phyloP scores from a whole-genome alignment of 352 stramenopile species.

The Phytophthora sansomeana region DNA sequence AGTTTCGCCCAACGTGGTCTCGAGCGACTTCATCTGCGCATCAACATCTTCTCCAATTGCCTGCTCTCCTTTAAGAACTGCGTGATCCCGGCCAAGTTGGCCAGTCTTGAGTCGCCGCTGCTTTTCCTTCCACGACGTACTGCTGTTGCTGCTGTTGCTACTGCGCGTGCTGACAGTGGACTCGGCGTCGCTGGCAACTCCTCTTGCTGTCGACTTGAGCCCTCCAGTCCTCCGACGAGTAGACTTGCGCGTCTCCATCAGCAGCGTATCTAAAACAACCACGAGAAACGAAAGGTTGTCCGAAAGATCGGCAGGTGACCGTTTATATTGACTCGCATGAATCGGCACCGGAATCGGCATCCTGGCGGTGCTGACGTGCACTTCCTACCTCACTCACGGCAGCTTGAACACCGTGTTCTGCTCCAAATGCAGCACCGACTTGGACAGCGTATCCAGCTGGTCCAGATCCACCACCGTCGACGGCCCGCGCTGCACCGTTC shows the following conservation, averaged over 20 bases:
- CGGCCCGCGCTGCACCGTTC: conserved; percentile 25
- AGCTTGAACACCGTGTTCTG: conserved; percentile 75
- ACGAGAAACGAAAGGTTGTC: conserved; percentile 26
- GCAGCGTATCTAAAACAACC: conserved; percentile 13
- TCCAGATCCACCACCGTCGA: conserved; percentile 45
- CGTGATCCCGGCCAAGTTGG: neutral
- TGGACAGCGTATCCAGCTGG: conserved; percentile 71
- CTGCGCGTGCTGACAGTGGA: conserved; percentile 39
- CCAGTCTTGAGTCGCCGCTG: conserved; percentile 24
- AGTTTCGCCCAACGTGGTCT: conserved; percentile 35
- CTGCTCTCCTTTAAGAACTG: neutral
- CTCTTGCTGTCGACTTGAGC: conserved; percentile 13
- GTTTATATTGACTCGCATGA: conserved; percentile 27
- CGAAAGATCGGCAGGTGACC: conserved; percentile 30
- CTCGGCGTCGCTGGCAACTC: conserved; percentile 29
- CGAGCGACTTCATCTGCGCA: conserved; percentile 13
- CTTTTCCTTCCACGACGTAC: conserved; percentile 25
- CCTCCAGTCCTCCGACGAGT: conserved; percentile 20
- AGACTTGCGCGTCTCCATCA: conserved; percentile 36
- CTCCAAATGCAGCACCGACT: conserved; percentile 78
- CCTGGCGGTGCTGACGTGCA: neutral
- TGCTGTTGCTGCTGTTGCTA: conserved; percentile 23
- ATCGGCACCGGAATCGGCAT: neutral
- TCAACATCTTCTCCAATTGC: conserved; percentile 1
- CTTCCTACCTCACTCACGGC: conserved; percentile 46